These are phyloP conservation scores for Psilocybe azurescens DNA, from an alignment of 768 basidiomycete genomes.

Conservation along the genomic window DNA sequence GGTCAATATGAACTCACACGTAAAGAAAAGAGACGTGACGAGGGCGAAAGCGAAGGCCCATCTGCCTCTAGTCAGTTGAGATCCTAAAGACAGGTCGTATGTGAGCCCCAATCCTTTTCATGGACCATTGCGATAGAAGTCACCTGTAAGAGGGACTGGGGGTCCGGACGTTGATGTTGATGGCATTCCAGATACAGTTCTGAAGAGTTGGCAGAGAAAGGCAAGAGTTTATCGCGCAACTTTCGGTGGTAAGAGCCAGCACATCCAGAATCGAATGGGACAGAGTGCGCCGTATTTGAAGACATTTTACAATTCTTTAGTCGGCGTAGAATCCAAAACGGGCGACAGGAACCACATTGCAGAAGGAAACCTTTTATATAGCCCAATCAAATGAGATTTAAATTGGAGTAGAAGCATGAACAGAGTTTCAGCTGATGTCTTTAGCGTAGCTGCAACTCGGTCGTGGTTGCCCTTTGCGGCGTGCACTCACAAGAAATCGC, in stretches of 20 bases:
- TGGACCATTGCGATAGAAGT: background rate
- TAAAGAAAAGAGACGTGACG: slow-evolving; percentile 79
- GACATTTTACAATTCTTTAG: background rate
- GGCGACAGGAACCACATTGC: background rate
- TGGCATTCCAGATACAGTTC: background rate
- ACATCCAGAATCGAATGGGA: background rate
- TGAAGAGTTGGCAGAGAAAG: background rate
- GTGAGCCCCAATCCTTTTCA: background rate
- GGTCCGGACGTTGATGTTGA: background rate
- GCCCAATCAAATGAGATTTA: slow-evolving; percentile 7
- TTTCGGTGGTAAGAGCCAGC: background rate
- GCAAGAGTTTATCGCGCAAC: background rate
- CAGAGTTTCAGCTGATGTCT: slow-evolving; percentile 1
- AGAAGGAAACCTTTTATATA: slow-evolving; percentile 12
- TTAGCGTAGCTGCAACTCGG: background rate
- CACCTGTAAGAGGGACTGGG: slow-evolving; percentile 25
- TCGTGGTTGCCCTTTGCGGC: background rate
- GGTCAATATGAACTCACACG: slow-evolving; percentile 46
- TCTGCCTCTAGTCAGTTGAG: slow-evolving; percentile 47
- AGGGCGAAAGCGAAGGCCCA: slow-evolving; percentile 68
- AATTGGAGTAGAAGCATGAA: background rate
- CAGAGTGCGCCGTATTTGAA: slow-evolving; percentile 8
- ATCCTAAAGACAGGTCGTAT: slow-evolving; percentile 29
- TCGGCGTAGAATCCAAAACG: background rate
- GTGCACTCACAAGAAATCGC: background rate